Evolutionary conservation across 495 filamentous ascomycete genomes (phyloP).

Genomic region (Cryomyces minteri): DNA sequence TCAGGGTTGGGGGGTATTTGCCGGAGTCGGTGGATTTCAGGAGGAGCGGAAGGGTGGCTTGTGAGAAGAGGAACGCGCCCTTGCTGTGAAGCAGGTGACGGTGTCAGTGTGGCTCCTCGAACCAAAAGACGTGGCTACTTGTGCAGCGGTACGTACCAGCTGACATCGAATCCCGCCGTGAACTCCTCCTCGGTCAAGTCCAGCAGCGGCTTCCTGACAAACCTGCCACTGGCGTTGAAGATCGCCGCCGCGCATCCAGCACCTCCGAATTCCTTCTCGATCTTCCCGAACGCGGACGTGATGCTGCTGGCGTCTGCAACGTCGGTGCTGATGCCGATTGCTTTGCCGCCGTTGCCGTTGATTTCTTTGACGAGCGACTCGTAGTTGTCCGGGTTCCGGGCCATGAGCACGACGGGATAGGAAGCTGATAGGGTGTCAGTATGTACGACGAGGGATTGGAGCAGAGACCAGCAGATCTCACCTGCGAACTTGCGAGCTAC

Average conservation of each 20-base stretch:
- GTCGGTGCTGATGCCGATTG: slow-evolving; percentile 61
- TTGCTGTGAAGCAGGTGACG: slow-evolving; percentile 5
- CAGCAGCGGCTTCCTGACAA: slow-evolving; percentile 63
- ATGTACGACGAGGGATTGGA: too few relatives aligned
- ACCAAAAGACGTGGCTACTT: neutral
- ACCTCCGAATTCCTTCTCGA: slow-evolving; percentile 36
- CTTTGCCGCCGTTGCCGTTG: slow-evolving; percentile 46
- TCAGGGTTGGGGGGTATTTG: slow-evolving; percentile 54
- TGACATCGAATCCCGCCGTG: slow-evolving; percentile 30
- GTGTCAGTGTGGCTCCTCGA: neutral
- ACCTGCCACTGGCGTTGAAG: slow-evolving; percentile 60
- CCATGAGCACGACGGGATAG: slow-evolving; percentile 62
- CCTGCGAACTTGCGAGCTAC: slow-evolving; percentile 52
- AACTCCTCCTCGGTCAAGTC: slow-evolving; percentile 53
- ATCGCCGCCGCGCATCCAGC: slow-evolving; percentile 38
- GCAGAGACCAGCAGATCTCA: neutral
- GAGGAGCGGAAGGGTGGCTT: slow-evolving; percentile 53
- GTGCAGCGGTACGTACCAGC: slow-evolving; percentile 32
- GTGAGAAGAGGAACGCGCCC: slow-evolving; percentile 65
- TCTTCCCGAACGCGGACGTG: slow-evolving; percentile 44
- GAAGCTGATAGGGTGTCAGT: slow-evolving; percentile 2
- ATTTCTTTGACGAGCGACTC: slow-evolving; percentile 55
- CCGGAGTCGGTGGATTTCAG: slow-evolving; percentile 32
- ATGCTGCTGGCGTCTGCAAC: slow-evolving; percentile 43
- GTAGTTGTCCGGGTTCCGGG: slow-evolving; percentile 50